These are phyloP conservation scores for Aspergillus spinulosporus DNA, from an alignment of 2,329 filamentous ascomycete species.

Conservation along the genomic window DNA sequence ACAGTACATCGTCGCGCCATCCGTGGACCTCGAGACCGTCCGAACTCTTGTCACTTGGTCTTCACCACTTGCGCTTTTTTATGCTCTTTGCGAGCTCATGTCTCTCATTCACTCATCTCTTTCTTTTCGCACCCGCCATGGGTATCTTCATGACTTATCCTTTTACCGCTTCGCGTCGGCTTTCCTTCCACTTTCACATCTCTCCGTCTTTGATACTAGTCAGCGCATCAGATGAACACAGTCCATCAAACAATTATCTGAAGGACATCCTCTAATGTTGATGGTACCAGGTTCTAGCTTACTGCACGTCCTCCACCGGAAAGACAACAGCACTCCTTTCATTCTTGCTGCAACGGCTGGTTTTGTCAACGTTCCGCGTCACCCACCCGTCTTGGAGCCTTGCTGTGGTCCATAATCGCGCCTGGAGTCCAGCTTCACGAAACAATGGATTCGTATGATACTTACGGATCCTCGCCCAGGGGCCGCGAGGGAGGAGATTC, in stretches of 20 bases:
- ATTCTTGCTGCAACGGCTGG: not conserved
- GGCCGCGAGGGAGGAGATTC: slow-evolving; percentile 44
- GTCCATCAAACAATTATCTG: slow-evolving; percentile 23
- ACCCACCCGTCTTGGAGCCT: not conserved
- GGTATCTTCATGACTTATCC: slow-evolving; percentile 13
- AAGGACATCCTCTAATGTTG: slow-evolving; percentile 38
- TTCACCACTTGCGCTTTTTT: slow-evolving; percentile 15
- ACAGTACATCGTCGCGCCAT: slow-evolving; percentile 25
- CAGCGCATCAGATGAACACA: slow-evolving; percentile 24
- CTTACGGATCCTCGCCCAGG: slow-evolving; percentile 48
- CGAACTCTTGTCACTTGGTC: slow-evolving; percentile 9
- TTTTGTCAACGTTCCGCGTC: not conserved
- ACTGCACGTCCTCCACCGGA: slow-evolving; percentile 15
- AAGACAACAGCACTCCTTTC: not conserved
- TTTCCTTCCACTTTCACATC: slow-evolving; percentile 26
- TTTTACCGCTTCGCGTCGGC: slow-evolving; percentile 19
- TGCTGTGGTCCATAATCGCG: not conserved
- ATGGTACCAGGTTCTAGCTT: slow-evolving; percentile 42
- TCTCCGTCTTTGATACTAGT: slow-evolving; percentile 26
- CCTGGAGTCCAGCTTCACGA: not conserved
- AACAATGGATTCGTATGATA: slow-evolving; percentile 50
- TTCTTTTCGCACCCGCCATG: slow-evolving; percentile 6
- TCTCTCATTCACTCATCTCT: slow-evolving; percentile 22
- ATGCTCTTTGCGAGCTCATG: slow-evolving; percentile 20
- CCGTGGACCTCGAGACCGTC: slow-evolving; percentile 19